Base-by-base conservation (phyloP, 2,329 filamentous ascomycete species). In the Pseudocercospora ulei region DNA sequence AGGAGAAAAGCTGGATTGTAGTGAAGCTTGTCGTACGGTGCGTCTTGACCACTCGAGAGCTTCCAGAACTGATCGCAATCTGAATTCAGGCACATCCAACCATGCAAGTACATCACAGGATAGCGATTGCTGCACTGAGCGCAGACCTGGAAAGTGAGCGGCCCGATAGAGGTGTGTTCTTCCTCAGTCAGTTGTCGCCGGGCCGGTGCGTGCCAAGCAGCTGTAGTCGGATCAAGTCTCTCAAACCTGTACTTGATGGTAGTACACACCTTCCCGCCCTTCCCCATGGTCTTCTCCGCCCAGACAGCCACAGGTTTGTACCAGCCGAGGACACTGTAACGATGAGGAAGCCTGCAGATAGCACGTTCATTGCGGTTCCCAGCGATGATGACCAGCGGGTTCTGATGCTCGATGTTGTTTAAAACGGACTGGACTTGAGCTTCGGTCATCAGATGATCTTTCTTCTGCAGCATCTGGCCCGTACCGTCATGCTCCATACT, bases 221-320 rank as follows among this genome's bases (percentile, higher is more conserved):
- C 76, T 13, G 60, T 57, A 0, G 53, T 42, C 0, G 70, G 54
- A 9, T 76, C 57, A 0, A 82, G 60, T 44, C 80, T 80, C 55
- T 86, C 76, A 3, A 84, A 69, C 0, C 80, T 72, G 16, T 80
- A 67, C 46, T 74, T 76, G 49, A 72, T 69, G 0, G 68, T 65
- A 1, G 56, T 59, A 4, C 56, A 51, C 7, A 35, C 36, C 26
- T 49, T 55, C 7, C 36, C 34, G 9, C 43, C 44, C 28, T 51
- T 64, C 1, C 64, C 56, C 0, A 61, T 46, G 3, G 62, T 62
- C 43, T 66, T 69, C 50, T 87, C 81, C 7, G 61, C 65, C 81
- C 81, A 87, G 0, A 84, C 65, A 33, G 79, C 65, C 0, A 78
- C 80, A 7, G 82, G 64, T 33, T 76, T 73, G 55, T 82, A 86